phyloP scores from a whole-genome alignment of 1,284 basidiomycete species.

The Boletellus dicymbophilus region DNA sequence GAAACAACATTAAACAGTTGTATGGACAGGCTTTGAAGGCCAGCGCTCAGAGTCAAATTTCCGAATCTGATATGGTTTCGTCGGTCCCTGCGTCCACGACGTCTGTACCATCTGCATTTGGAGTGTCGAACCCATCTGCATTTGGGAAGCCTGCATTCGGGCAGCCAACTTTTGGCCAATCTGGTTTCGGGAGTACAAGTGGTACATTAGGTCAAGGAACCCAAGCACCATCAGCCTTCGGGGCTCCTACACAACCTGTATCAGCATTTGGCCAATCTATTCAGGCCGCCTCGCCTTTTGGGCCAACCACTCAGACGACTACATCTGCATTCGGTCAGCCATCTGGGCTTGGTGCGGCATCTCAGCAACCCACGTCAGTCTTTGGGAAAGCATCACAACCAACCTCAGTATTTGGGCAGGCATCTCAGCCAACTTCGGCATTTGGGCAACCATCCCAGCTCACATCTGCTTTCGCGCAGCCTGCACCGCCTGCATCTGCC shows the following conservation, averaged over 20 bases:
- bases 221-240: conserved; percentile 41
- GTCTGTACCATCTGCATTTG: conserved; percentile 30
- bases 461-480: conserved; percentile 40
- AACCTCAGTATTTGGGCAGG: conserved; percentile 35
- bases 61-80: neutral
- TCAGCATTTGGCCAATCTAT: conserved; percentile 38
- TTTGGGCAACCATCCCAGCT: conserved; percentile 34
- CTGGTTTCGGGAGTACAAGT: conserved; percentile 32
- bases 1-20: conserved; percentile 47
- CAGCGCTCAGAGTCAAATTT: conserved; percentile 14
- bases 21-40: conserved; percentile 52
- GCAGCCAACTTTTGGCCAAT: conserved; percentile 36
- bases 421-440: conserved; percentile 25
- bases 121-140: conserved; percentile 27
- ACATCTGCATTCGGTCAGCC: conserved; percentile 49
- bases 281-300: conserved; percentile 42
- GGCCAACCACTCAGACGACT: conserved; percentile 26
- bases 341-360: conserved; percentile 38
- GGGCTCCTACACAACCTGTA: conserved; percentile 30
- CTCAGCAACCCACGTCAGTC: conserved; percentile 32
- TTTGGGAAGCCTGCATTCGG: conserved; percentile 42
- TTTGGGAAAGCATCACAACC: conserved; percentile 35
- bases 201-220: conserved; percentile 36
- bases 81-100: conserved; percentile 29
- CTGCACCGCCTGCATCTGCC: conserved; percentile 33